Base-by-base conservation (phyloP, 108 stramenopile genomes). In the Pseudonitzschia multistriata region DNA sequence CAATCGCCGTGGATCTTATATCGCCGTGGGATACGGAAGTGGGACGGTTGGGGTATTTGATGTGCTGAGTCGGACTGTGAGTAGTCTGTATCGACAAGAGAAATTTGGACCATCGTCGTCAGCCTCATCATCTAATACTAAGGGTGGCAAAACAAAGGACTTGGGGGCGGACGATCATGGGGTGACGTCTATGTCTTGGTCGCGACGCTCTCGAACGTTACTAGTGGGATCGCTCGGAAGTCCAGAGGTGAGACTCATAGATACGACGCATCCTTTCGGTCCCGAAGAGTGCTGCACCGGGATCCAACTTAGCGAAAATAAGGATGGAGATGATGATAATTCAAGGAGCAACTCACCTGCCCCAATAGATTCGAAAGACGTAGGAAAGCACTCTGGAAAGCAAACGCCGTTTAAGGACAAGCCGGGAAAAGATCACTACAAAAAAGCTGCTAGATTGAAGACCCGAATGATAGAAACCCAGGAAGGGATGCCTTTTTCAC, bases 11-110 rank as follows among this genome's bases (percentile, higher is more conserved):
- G 92, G 92, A 47, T 74, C 84, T 0, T 87, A 80, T 55, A 47
- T 89, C 4, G 85, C 89, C 29, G 83, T 81, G 24, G 89, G 86
- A 55, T 89, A 93, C 68, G 85, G 76, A n/a, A 83, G 77, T 62
- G 92, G 89, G 11, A 71, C 81, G 17, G 79, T 93, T 0, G 72
- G 78, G 6, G 67, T 85, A 11, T 84, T 81, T 74, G 84, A 85
- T 42, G 77, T 81, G 35, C 19, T 79, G 45, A 85, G 81, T 65
- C 74, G 92, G 63, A 87, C 85, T 0, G 27, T 85, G 19, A 73
- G 77, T 36, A 85, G 85, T 22, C 21, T 90, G 31, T 93, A 90
- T 73, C 65, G 62, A 42, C 53, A 57, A 24, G 54, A 68, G 8
- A 29, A 37, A 28, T n/a, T n/a, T 36, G 19, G 27, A 50, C n/a